A percentile compares a stretch with the other conserved stretches of the same genome.
Evolutionary conservation across 2,329 filamentous ascomycete species (phyloP).

Genomic region (Penicillium sp.): DNA sequence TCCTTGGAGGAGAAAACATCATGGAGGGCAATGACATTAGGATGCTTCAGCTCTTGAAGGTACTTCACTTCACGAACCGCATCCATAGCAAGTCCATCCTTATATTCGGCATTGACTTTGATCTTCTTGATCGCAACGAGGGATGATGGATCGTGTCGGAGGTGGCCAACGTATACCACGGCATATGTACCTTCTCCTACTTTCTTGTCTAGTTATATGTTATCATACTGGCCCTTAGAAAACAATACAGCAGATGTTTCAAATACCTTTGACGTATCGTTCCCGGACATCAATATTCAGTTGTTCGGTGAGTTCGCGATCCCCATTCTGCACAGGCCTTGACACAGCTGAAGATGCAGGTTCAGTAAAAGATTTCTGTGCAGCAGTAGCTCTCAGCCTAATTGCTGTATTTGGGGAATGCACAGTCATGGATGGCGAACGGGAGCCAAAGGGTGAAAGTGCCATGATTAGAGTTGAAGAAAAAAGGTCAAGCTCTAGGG

Average conservation of each 20-base stretch:
- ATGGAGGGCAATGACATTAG: slow-evolving; percentile 90
- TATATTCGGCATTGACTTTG: slow-evolving; percentile 60
- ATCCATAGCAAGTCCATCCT: slow-evolving; percentile 89
- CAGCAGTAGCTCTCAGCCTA: slow-evolving; percentile 34
- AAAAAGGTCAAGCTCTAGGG: not conserved
- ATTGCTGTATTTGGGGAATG: slow-evolving; percentile 32
- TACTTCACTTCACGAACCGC: slow-evolving; percentile 94
- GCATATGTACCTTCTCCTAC: slow-evolving; percentile 97
- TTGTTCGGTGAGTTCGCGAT: slow-evolving; percentile 62
- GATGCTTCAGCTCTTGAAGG: slow-evolving; percentile 88
- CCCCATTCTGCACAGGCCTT: slow-evolving; percentile 21
- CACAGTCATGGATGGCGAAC: slow-evolving; percentile 36
- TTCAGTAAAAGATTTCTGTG: slow-evolving; percentile 26
- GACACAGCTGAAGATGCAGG: slow-evolving; percentile 11
- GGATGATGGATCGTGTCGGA: slow-evolving; percentile 66
- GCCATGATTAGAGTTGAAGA: slow-evolving; percentile 32
- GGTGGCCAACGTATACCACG: slow-evolving; percentile 85
- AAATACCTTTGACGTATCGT: slow-evolving; percentile 81
- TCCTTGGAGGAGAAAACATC: slow-evolving; percentile 94
- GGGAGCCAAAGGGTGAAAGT: slow-evolving; percentile 43
- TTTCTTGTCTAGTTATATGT: slow-evolving; percentile 64
- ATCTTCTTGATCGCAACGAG: slow-evolving; percentile 68
- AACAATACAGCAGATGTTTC: not conserved
- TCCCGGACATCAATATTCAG: slow-evolving; percentile 77
- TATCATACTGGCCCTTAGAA: not conserved